Evolutionary conservation across 306 rosid species (phyloP), one percentile per base, ranked within the genome.

Genomic region (Biancaea sappan): DNA sequence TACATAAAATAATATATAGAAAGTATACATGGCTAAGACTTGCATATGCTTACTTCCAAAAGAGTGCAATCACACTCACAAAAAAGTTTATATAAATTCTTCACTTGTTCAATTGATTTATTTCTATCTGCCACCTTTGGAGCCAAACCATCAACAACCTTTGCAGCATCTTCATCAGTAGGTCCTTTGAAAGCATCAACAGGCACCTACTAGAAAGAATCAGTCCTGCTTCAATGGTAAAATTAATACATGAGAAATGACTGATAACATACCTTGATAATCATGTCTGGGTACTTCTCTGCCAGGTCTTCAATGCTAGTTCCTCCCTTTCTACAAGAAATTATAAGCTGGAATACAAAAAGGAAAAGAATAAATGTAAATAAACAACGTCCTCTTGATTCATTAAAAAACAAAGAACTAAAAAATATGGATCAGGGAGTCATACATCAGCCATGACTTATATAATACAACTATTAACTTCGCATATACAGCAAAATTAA

Each of bases 241-340:
- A 60, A n/a, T 63, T 58, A 43, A 66, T 65, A 44, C 34, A 74
- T 29, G 70, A 79, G 53, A 66, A 31, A 85, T 70, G 32, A 38
- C 34, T 71, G 77, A 56, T 66, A 38, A 76, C 71, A 75, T 51
- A 94, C 99, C 98, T 94, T 92, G 38, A 83, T 32, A 79, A 94
- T 94, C 92, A 88, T 88, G 79, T 94, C 96, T 2, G 99, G 99
- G 80, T 78, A 94, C 85, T 94, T 94, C 84, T 94, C 99, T 32
- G 99, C 99, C 48, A 94, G 99, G 78, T 94, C 99, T 84, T 94
- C 99, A 53, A 94, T 94, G 84, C 99, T 94, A 72, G 99, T 94
- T 80, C 99, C 99, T 72, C 99, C 99, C 84, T 94, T 92, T 34
- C 79, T 89, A 83, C 99, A 94, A 69, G 97, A 91, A 90, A 94